Conservation (phyloP, 805 yeast species). For the Candida sithepensis region DNA sequence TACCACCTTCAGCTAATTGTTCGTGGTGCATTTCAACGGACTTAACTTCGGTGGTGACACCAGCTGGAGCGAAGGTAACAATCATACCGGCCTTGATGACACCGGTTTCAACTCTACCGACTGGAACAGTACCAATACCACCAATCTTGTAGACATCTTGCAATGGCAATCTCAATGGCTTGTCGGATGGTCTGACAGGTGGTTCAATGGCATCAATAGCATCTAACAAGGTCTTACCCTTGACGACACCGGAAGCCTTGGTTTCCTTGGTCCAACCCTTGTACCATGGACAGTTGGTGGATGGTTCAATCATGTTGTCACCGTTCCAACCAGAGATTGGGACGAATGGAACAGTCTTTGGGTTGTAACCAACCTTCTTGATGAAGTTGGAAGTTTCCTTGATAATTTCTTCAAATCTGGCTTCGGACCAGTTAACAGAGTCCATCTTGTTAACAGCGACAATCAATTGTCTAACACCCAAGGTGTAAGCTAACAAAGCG, state of each 20-base stretch:
- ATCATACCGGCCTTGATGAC: conserved; percentile 88
- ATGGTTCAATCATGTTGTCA: conserved; percentile 87
- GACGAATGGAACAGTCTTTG: conserved; percentile 79
- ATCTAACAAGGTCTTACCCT: conserved; percentile 82
- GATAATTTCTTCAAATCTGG: conserved; percentile 73
- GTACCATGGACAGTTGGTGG: conserved; percentile 83
- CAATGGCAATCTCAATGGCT: conserved; percentile 86
- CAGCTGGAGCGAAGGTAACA: conserved; percentile 86
- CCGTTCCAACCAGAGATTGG: conserved; percentile 93
- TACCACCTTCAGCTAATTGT: conserved; percentile 75
- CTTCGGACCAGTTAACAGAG: conserved; percentile 83
- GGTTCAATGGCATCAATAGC: conserved; percentile 83
- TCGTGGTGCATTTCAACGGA: conserved; percentile 89
- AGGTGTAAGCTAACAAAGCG: conserved; percentile 85
- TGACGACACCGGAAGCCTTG: conserved; percentile 65
- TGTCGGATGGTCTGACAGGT: conserved; percentile 77
- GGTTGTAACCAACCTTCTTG: conserved; percentile 83
- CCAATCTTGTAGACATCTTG: conserved; percentile 93
- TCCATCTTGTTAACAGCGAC: conserved; percentile 96
- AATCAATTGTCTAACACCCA: conserved; percentile 83
- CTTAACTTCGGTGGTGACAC: conserved; percentile 87
- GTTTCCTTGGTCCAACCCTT: conserved; percentile 82
- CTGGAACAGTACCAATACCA: conserved; percentile 90
- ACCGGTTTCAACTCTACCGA: conserved; percentile 94
- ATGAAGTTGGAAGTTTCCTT: conserved; percentile 77